Evolutionary conservation across 352 stramenopile genomes (phyloP), one percentile per base, ranked within the genome.

Genomic region (Pythium insidiosum): DNA sequence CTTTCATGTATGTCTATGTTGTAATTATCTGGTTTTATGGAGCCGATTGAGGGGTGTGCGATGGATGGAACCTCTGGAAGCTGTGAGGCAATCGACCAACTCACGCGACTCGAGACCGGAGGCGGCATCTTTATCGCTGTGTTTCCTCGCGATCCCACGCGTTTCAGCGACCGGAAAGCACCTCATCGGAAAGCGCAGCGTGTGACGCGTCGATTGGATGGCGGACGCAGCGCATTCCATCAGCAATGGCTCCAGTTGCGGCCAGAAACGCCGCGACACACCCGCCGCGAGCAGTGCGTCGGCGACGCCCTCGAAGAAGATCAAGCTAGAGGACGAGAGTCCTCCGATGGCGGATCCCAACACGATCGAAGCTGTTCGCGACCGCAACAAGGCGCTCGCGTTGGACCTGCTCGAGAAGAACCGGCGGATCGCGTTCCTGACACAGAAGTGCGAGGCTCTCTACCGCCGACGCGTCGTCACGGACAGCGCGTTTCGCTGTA

Each of bases 401-500:
- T 63, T 88, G 28, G 73, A 88, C 22, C 53, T 89, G 50, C 61
- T 66, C 38, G 81, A 93, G 52, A 93, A 93, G 51, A 93, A 89
- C 50, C 74, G 78, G 10, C 76, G 81, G 5, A 85, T 90, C 25
- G 34, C 56, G 26, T 88, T 81, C 34, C 40, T 93, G 20, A 58
- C 63, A 29, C 47, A 58, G 6, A 89, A 84, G 41, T 89, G 75
- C 61, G 68, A 87, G 57, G 50, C 71, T 28, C 52, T 91, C 13
- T 91, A 76, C 47, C 71, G 63, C 4, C 66, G 72, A 7, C 61
- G 61, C 38, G 73, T 61, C 19, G 39, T 87, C 2, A 54, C 64
- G 6, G 56, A 69, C 42, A 64, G 59, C 23, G 73, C 66, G 1
- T 74, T 89, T 20, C 66, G 68, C 30, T 78, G 68, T 30, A 48